Base-by-base conservation (phyloP, 2,329 filamentous ascomycete genomes). In the Exophiala sp. region DNA sequence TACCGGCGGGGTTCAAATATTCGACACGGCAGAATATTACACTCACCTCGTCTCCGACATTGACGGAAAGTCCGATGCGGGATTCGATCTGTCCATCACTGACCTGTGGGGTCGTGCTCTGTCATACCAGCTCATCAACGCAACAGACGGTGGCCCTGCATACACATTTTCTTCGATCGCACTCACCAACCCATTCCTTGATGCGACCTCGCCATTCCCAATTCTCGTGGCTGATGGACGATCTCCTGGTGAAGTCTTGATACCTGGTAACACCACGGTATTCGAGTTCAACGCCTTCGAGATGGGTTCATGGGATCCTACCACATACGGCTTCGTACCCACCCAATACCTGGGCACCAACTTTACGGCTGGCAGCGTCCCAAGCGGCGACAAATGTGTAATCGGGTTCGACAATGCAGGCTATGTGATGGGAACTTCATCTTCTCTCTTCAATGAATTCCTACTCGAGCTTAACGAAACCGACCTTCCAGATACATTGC, bases 51-150 rank as follows among this genome's bases (percentile, higher is more conserved):
- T 73, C 5, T 69, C 80, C 9, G 75, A 81, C 11, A 86, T 91
- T 1, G 61, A 75, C 0, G 74, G 68, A 3, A 94, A 92, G 72
- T 64, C 66, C 1, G 69, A 85, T 54, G 86, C 85, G 12, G 82
- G 83, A 0, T 91, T 78, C 65, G 74, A 85, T 42, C 82, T 81
- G 3, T 87, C 88, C 7, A 78, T 96, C 53, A 96, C 91, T 0
- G 91, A 96, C 73, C 90, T 90, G 69, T 95, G 91, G 87, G 89
- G 88, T 24, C 86, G 91, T 54, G 88, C 88, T 43, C 78, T 96
- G n/a, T 86, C 86, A 1, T 95, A 87, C 71, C 91, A 96, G 72
- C 80, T 96, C 44, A 81, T 96, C 67, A 88, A 92, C 66, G 87
- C 82, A 5, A 79, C 78, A 1, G 72, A 88, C 57, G 91, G 91